A percentile compares a stretch with the other conserved stretches of the same genome.
phyloP scores from a whole-genome alignment of 2,329 filamentous ascomycete species.

The Byssochlamys sp. region DNA sequence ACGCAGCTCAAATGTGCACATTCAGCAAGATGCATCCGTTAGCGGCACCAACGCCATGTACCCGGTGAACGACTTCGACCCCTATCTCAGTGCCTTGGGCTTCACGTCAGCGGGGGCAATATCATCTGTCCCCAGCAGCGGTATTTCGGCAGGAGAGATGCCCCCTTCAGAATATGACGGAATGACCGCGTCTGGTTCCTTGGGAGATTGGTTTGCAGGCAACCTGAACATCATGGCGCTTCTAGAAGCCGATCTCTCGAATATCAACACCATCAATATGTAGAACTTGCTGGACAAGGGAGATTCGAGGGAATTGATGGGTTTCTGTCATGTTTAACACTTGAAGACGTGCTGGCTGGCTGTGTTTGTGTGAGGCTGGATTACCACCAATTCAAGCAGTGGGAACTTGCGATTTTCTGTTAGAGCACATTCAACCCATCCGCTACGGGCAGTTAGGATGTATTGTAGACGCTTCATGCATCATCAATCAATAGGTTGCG shows the following conservation, averaged over 20 bases:
- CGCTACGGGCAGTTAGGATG: neutral
- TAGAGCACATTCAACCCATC: neutral
- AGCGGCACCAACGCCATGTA: neutral
- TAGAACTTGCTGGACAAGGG: neutral
- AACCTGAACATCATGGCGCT: constrained; percentile 10
- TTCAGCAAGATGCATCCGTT: neutral
- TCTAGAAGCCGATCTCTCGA: constrained; percentile 9
- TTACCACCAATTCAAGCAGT: neutral
- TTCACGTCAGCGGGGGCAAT: constrained; percentile 8
- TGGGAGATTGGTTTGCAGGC: constrained; percentile 9
- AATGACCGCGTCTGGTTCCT: constrained; percentile 4
- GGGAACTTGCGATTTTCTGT: neutral
- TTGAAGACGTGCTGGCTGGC: neutral
- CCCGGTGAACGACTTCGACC: constrained; percentile 7
- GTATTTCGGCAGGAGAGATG: neutral
- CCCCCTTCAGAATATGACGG: neutral
- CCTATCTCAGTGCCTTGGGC: constrained; percentile 9
- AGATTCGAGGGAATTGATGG: neutral
- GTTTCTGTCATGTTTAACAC: neutral
- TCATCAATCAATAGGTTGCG: neutral
- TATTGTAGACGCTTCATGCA: neutral
- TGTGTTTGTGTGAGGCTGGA: neutral
- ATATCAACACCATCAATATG: constrained; percentile 1
- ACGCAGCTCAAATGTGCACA: neutral
- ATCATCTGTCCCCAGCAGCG: neutral